Evolutionary conservation across 805 yeast genomes (phyloP), one percentile per base, ranked within the genome.

Genomic region (Ogataea henricii): DNA sequence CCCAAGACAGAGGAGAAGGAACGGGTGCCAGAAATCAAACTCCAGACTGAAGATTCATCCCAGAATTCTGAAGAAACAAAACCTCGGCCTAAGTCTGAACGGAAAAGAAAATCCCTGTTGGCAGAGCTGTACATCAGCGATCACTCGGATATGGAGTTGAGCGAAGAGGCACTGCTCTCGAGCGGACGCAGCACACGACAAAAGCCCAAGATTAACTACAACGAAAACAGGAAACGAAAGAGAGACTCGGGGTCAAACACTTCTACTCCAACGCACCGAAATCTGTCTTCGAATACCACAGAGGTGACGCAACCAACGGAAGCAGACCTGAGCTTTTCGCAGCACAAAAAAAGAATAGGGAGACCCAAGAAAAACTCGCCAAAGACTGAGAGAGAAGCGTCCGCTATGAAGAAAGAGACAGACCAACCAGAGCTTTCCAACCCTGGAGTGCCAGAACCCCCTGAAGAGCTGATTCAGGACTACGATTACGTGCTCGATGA

Each of bases 101-200:
- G 58, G 3, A 42, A 48, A 14, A 47, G 49, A 36, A 51, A 56
- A 39, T 30, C 60, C 13, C 36, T 60, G 26, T 38, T 54, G 30
- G 46, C 50, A n/a, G 56, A 59, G 16, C 41, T 60, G 17, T 57
- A 58, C 39, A 56, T 59, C 46, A 52, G 59, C 22, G 65, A 60
- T 44, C 55, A 55, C 36, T 58, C 60, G 7, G 60, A 58, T 43
- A 44, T 49, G 29, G 60, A 55, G 13, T 46, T 52, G 13, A 52
- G 53, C 30, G 60, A 58, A 23, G 55, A 52, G 4, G 42, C 47
- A 4, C 30, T 52, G 8, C 41, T 54, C 4, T 43, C 53, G 12
- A 41, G 48, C 6, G 49, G 45, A n/a, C 50, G 65, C 36, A 38
- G 53, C 8, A 51, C 47, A 13, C 48, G 64, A 22, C 52, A 46